Evolutionary conservation across 2,329 filamentous ascomycete genomes (phyloP), one percentile per base, ranked within the genome.

Genomic region (Verruconis gallopava): DNA sequence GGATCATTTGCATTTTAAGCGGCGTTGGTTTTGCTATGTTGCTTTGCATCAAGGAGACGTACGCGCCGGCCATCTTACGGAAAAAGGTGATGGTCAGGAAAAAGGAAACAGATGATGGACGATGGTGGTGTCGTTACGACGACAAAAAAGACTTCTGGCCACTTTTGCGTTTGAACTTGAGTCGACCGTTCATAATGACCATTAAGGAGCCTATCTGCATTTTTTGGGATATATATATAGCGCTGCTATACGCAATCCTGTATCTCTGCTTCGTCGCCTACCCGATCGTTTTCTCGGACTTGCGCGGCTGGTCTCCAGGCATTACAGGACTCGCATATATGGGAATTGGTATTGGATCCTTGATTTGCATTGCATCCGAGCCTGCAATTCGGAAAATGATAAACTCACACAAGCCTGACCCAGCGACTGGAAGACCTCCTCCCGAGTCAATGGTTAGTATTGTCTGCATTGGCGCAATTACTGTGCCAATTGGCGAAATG

Each of bases 211-310:
- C 86, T 0, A 94, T 95, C 43, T 88, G 82, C 64, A 81, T 88
- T 21, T 78, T 77, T 55, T 89, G 77, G 77, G 73, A 81, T 52
- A 57, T 77, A 22, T 81, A 81, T 50, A 74, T 81, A 48, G 73
- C 82, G 1, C 65, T 93, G 30, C 75, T 93, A 25, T 94, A 94
- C 57, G 83, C 78, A 14, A 85, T 93, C 32, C 67, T 95, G 1
- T 91, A 91, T 54, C 75, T 94, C 21, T 93, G 85, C 61, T 94
- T 94, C 63, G 80, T 93, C 13, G 85, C 84, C 11, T 93, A 93
- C 57, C 86, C 86, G 0, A 81, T 93, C 45, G 81, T 93, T 44
- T 94, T 91, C 60, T 68, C 70, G 9, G 67, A 80, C 32, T 62
- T 75, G 44, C 80, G 88, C 14, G 84, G 84, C 46, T 95, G 86